Percentiles rank a stretch among this genome's conserved stretches.
These are phyloP conservation scores for Candida ulmi DNA, from an alignment of 805 yeast genomes.

Conservation along the genomic window DNA sequence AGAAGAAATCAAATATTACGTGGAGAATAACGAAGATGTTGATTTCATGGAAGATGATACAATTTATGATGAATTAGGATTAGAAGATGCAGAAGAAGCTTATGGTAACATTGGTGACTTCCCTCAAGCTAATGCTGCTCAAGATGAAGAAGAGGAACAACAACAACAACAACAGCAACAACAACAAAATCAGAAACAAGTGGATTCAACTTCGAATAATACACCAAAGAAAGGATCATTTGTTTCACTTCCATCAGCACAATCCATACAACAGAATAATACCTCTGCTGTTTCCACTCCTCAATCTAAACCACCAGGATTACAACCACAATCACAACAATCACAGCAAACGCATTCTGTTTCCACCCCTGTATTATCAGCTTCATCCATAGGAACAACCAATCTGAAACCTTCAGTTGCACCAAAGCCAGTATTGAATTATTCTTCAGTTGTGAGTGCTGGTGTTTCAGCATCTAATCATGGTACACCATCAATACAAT, in stretches of 20 bases:
- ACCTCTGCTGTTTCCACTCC: constrained; percentile 18
- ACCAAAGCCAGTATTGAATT: constrained; percentile 51
- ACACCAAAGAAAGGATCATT: constrained; percentile 35
- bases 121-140: constrained; percentile 11
- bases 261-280: background rate
- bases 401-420: constrained; percentile 48
- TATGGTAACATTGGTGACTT: constrained; percentile 44
- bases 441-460: constrained; percentile 40
- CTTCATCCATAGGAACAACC: constrained; percentile 10
- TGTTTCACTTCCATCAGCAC: constrained; percentile 22
- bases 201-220: constrained; percentile 2
- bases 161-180: too few species aligned
- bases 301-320: background rate
- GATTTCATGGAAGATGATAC: constrained; percentile 94
- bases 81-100: constrained; percentile 52
- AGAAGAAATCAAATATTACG: constrained; percentile 89
- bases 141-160: constrained; percentile 6
- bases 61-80: constrained; percentile 79
- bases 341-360: constrained; percentile 4
- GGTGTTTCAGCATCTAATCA: constrained; percentile 10
- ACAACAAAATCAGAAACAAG: too few species aligned
- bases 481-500: constrained; percentile 4
- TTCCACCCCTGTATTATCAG: constrained; percentile 6
- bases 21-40: constrained; percentile 88
- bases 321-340: constrained; percentile 1